Evolutionary conservation across 2,329 filamentous ascomycete genomes (phyloP), one percentile per base, ranked within the genome.

Genomic region (Botrytis pseudocinerea): DNA sequence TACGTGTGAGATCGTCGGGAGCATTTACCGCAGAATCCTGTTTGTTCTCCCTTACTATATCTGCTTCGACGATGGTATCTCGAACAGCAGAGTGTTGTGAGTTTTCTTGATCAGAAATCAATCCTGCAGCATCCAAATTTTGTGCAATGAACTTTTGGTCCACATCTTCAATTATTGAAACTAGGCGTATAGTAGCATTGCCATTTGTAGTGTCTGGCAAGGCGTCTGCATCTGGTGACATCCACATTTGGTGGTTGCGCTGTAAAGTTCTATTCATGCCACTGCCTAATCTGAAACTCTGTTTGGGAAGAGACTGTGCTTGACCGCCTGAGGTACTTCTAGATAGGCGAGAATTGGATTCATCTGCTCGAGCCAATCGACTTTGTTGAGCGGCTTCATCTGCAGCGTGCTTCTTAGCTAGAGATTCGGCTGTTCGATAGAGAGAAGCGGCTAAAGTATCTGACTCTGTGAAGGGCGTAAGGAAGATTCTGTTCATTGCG

Each of bases 401-500:
- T 25, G 74, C 75, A 38, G 81, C 82, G 61, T 84, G 82, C 59
- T 83, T 81, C 73, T 82, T 81, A n/a, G 84, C 81, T 32, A 85
- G 83, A 12, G 85, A 85, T 65, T 88, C 87, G 40, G 85, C 79
- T 9, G 87, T 90, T 54, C 94, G 90, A 77, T 90, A 91, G 16
- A 97, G 84, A 10, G 91, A 87, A 25, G 89, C 87, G 42, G 94
- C 93, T 38, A 97, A 84, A 70, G 89, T 89, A 76, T 91, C 89
- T 42, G 90, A 92, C 80, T 97, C 93, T 2, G 91, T 89, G 44
- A 89, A 87, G 48, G 88, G 83, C 12, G 90, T 90, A 70, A 97
- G 84, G 73, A 92, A 93, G 6, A 98, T 87, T 62, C 91, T 88
- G 76, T 95, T 89, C 16, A 92, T 89, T 80, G 92, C 93, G 82